phyloP scores from a whole-genome alignment of 306 rosid species.

The Rosa chinensis region DNA sequence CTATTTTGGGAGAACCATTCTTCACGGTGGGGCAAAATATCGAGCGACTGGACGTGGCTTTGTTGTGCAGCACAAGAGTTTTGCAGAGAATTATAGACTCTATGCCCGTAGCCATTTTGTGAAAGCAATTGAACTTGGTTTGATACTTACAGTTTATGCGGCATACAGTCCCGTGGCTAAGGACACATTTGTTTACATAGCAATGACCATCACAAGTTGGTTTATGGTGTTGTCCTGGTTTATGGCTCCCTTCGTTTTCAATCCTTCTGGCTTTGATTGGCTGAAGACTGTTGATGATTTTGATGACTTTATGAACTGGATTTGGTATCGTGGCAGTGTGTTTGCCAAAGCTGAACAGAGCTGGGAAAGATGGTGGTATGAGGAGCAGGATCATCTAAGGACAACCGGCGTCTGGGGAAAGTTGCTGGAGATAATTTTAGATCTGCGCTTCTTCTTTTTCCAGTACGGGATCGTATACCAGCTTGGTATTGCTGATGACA shows the following conservation, averaged over 20 bases:
- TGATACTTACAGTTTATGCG: constrained; percentile 69
- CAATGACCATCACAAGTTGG: constrained; percentile 80
- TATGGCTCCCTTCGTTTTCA: constrained; percentile 79
- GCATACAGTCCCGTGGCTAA: constrained; percentile 57
- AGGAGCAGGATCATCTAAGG: constrained; percentile 83
- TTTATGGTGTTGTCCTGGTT: constrained; percentile 78
- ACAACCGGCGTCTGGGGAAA: constrained; percentile 76
- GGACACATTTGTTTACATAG: constrained; percentile 65
- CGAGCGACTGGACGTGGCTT: constrained; percentile 95
- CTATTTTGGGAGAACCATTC: constrained; percentile 77
- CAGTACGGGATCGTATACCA: constrained; percentile 80
- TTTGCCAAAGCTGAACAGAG: constrained; percentile 90
- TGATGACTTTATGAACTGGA: constrained; percentile 81
- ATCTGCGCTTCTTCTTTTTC: constrained; percentile 79
- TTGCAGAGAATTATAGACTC: constrained; percentile 88
- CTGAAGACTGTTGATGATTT: constrained; percentile 78
- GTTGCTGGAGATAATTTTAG: constrained; percentile 68
- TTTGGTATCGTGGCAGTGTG: constrained; percentile 70
- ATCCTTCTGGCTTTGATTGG: constrained; percentile 94
- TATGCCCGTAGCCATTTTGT: constrained; percentile 91
- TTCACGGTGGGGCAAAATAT: constrained; percentile 91
- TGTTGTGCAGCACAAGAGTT: constrained; percentile 80
- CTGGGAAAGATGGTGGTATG: constrained; percentile 98
- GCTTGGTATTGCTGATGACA: constrained; percentile 67
- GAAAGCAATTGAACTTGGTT: constrained; percentile 84